Base-by-base conservation (phyloP, 305 asterid species). In the Salvia sclarea region DNA sequence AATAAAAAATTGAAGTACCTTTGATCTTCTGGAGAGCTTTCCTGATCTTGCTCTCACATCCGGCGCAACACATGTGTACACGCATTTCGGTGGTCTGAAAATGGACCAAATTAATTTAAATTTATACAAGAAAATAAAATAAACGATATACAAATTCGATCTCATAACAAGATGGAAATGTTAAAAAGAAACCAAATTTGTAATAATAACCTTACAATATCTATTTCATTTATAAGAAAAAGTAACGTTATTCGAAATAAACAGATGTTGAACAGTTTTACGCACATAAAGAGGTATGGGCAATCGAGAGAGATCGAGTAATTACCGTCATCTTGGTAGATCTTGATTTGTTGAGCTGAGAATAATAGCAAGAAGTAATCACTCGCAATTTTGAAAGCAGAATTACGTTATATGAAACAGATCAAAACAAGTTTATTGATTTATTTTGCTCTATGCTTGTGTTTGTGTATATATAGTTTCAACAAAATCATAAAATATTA, bases 41-140 rank as follows among this genome's bases (percentile, higher is more conserved):
- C 68, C 72, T 78, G 12, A 91, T 78, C 74, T 80, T 87, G 58
- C 79, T 83, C 65, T 81, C 90, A 57, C 97, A 88, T 68, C 97
- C 97, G 0, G 85, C 81, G 69, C 97, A 88, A 37, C 80, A 85
- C 85, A 91, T 87, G 61, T 88, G 93, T 5, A 91, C 96, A 18
- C 82, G 86, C 91, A 91, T 75, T 78, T 91, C 97, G 1, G 83
- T 83, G 57, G 81, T 83, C 97, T 86, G 66, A 24, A 22, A 66
- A 25, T 16, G 8, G 22, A 1, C 4, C 33, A 24, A 41, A 12
- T 24, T 54, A 64, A 1, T 8, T 7, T 43, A 1, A 9, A 41
- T 11, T 22, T 22, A n/a, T 10, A 43, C 49, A 13, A 47, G 6
- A 47, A 0, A 16, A 47, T 37, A 47, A 47, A 47, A n/a, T 6